Conservation (phyloP, 1,139 yeast species). For the Torulaspora pretoriensis region DNA sequence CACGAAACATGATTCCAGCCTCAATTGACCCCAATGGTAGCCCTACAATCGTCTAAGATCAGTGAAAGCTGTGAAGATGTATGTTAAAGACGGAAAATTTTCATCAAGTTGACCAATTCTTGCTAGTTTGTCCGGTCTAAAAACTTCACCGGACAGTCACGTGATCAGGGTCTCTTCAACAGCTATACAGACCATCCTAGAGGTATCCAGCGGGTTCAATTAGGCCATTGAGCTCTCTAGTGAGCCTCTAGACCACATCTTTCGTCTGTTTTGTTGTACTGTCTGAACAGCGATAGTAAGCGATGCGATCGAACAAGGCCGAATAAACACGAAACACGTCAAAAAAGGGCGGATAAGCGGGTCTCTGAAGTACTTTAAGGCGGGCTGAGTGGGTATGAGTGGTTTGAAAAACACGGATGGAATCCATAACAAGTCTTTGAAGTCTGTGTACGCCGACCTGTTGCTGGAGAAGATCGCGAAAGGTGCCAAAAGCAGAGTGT, state of each 20-base stretch:
- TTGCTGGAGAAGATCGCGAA: conserved; percentile 17
- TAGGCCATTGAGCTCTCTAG: not conserved
- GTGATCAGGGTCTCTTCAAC: not conserved
- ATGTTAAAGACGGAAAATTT: not conserved
- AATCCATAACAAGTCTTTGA: conserved; percentile 14
- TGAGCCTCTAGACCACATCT: not conserved
- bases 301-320: conserved; percentile 2
- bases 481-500: conserved; percentile 8
- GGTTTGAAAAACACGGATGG: conserved; percentile 7
- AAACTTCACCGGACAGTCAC: conserved; percentile 4
- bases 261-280: not conserved
- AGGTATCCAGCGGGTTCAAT: not conserved
- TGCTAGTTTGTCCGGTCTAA: not conserved
- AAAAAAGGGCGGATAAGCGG: not conserved
- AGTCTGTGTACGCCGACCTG: conserved; percentile 20
- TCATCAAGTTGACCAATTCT: not conserved
- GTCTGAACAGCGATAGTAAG: not conserved
- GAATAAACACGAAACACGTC: conserved; percentile 8
- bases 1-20: conserved; percentile 8
- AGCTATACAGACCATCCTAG: not conserved
- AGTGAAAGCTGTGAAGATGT: not conserved
- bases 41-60: not conserved
- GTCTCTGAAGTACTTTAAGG: not conserved
- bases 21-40: not conserved
- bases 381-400: not conserved